phyloP scores from a whole-genome alignment of 495 filamentous ascomycete species.

The Penicillium desertorum region DNA sequence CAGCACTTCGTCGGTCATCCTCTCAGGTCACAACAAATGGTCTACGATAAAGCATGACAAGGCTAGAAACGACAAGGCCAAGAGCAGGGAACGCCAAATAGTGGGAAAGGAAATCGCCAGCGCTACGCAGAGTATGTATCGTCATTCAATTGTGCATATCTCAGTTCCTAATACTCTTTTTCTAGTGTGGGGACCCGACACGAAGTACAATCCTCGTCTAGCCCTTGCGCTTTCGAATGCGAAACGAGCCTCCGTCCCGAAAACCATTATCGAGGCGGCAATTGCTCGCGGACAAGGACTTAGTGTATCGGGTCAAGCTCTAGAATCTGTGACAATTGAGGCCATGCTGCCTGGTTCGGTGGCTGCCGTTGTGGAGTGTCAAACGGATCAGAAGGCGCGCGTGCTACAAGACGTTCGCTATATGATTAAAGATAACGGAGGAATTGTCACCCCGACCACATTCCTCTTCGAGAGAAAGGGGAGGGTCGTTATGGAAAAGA shows the following conservation, averaged over 20 bases:
- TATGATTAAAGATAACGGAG: conserved; percentile 67
- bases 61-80: conserved; percentile 66
- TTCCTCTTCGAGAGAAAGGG: conserved; percentile 86
- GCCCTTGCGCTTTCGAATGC: conserved; percentile 68
- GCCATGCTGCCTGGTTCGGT: conserved; percentile 75
- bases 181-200: conserved; percentile 65
- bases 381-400: conserved; percentile 76
- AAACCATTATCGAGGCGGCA: conserved; percentile 76
- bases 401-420: conserved; percentile 68
- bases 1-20: conserved; percentile 45
- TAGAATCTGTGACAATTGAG: conserved; percentile 79
- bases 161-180: conserved; percentile 12
- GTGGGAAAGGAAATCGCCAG: conserved; percentile 52
- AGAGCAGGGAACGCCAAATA: conserved; percentile 50
- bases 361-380: conserved; percentile 77
- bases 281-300: conserved; percentile 85
- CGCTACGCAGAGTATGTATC: conserved; percentile 53
- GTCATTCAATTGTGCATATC: not conserved
- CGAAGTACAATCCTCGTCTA: conserved; percentile 70
- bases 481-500: conserved; percentile 63
- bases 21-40: conserved; percentile 87
- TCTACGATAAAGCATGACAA: conserved; percentile 96
- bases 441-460: conserved; percentile 64
- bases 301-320: conserved; percentile 63
- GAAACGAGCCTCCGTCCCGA: conserved; percentile 84